Base-by-base conservation (phyloP, 2,329 filamentous ascomycete species). In the Aspergillus piperis region DNA sequence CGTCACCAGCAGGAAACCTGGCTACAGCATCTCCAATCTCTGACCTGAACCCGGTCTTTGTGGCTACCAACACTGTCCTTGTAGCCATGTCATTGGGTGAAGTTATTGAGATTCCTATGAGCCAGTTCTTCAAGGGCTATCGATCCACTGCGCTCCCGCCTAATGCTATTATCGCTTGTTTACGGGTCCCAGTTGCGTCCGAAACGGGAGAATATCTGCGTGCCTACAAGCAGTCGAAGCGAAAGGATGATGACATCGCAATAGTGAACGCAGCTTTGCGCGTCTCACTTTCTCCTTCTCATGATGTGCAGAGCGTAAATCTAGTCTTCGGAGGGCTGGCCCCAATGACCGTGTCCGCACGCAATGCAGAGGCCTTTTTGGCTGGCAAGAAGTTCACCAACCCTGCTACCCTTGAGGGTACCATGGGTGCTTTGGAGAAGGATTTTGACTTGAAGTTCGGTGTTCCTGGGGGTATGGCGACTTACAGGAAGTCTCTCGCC, bases 211-310 rank as follows among this genome's bases (percentile, higher is more conserved):
- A 98, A 73, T 92, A 88, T 72, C 89, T 96, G 73, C 86, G 90
- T 47, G 89, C 94, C 1, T 98, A 97, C 78, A 99, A 99, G 77
- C 94, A 98, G 75, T 88, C 95, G 0, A 99, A 99, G 81, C 83
- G 95, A 66, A 98, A 98, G 73, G 95, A 99, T 69, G 95, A 99
- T 70, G 95, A 99, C 72, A 98, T 99, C 72, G 95, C 95, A 2
- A 98, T 99, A 68, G 95, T 98, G 23, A 98, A 96, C 52, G 88
- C 90, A 27, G 92, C 94, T 1, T 77, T 98, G 59, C 86, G 91
- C 38, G 83, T 98, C 5, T 86, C 84, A 5, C 78, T 98, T 2
- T 84, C 88, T 41, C 84, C 90, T 2, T 82, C 83, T 1, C 86
- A 94, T 44, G 74, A 86, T 1, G 91, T 98, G 5, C 83, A 88